Base-by-base conservation (phyloP, 352 stramenopile species). In the Pythium aphanidermatum region DNA sequence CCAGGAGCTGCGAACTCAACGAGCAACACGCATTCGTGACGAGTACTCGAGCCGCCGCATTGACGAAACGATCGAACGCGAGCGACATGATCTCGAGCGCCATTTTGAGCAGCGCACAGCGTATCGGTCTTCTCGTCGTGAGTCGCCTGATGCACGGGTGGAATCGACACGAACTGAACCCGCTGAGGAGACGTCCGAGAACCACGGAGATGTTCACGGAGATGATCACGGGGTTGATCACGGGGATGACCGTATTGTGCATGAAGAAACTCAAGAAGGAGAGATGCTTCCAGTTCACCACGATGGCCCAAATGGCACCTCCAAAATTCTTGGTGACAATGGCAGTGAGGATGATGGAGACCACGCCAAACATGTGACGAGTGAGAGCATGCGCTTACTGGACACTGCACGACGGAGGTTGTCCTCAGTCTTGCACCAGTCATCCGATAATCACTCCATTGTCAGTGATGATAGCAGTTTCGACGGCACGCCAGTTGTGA, bases 401-500 rank as follows among this genome's bases (percentile, higher is more conserved):
- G 45, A 65, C 21, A 55, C 26, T 26, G 56, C 56, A 6, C 39
- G 50, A 20, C 43, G 44, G 17, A 29, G 56, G 19, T 30, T 65
- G 4, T 59, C 56, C 12, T 65, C 56, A 4, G 56, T 65, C 1
- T 26, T 65, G 38, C 46, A 57, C 11, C 55, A 62, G 20, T 70
- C 58, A 0, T 39, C 42, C 29, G 51, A 39, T 11, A 34, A 43
- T 12, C 33, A 60, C 6, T 55, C 45, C 10, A 49, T 35, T 6
- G 36, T 24, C 16, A 74, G 55, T 21, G 24, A 29, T 10, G 41
- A 3, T 16, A 58, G 60, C 44, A 78, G 70, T 31, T 74, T 70
- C 45, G 55, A 56, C 7, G 75, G 61, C 28, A 52, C 58, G 20
- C 66, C 68, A 1, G 54, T 80, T 45, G 59, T 61, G 36, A 57